Base-by-base conservation (phyloP, 2,329 filamentous ascomycete species). In the Chaetomiaceae sp. region DNA sequence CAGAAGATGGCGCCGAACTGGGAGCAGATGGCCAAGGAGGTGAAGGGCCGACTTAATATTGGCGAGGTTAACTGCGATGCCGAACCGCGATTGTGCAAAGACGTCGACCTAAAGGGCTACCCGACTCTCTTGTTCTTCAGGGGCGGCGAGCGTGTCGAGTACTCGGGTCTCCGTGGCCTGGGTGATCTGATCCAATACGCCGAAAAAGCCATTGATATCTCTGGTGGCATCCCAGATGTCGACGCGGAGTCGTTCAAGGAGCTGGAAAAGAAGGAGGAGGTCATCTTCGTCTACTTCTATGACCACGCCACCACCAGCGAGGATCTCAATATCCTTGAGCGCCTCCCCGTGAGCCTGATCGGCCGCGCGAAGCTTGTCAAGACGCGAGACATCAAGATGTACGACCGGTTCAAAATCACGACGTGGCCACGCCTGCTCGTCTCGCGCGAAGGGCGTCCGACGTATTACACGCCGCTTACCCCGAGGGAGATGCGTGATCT, bases 261-360 rank as follows among this genome's bases (percentile, higher is more conserved):
- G 57, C 75, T 99, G 63, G 92, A 99, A 69, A 81, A 94, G 75
- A 92, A 87, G 58, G 90, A 97, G 64, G 91, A 97, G 56, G 94
- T 99, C 57, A 86, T 97, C 50, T 99, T 99, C 70, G 74, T 96
- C 61, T 99, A 97, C 74, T 95, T 97, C 71, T 99, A 96, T 71
- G 94, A 99, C 67, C 85, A 95, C 62, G 94, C 94, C 11, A 96
- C 92, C 2, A 95, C 90, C 0, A 85, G 78, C 38, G 94, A 99
- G 71, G 94, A 99, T 66, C 96, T 99, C 65, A 77, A 80, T 62
- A 91, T 92, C 20, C 75, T 99, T 38, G 90, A 97, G 58, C 84
- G 90, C 34, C 74, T 99, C 29, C 89, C 90, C 14, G 77, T 97
- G 50, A 91, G 84, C 68, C 79, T 99, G 53, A 90, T 99, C 55